Evolutionary conservation across 106 monocot genomes (phyloP), one percentile per base, ranked within the genome.

Genomic region (Narthecium ossifragum): DNA sequence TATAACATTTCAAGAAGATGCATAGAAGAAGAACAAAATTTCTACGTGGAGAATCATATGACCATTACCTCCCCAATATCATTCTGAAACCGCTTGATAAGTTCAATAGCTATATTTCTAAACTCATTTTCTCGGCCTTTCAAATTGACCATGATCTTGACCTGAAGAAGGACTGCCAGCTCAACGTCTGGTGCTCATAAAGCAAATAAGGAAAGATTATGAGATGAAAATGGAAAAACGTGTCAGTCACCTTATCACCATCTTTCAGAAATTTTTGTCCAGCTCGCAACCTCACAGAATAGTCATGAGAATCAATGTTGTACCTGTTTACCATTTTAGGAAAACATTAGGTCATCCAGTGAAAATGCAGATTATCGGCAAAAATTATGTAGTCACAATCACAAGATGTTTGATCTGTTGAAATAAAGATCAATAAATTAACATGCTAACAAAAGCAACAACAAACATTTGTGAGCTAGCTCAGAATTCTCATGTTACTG

Each of bases 221-320:
- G 14, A 31, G 0, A 64, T 18, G 13, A 34, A 38, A 24, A 15
- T 13, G 23, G 6, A 27, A 24, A 28, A 51, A 46, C 0, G 23
- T 43, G 38, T 2, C 26, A 53, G 6, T 8, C 37, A 96, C 96
- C 90, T 96, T 96, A 54, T 90, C 80, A 64, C 90, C 96, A 76
- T 78, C 86, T 59, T 78, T 96, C 56, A 96, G 81, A 66, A 96
- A 90, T 59, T 70, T 96, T 53, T 76, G 77, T 32, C 83, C 90
- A 70, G 90, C 83, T 55, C 58, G 90, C 55, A 86, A 63, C 67
- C 86, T 86, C 53, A 90, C 90, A 63, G 84, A 64, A 73, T 96
- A 96, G 74, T 96, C 96, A 70, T 90, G 90, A 29, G 78, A 82
- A 38, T 96, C 96, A 61, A 96, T 96, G 48, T 84, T 90, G 61